Evolutionary conservation across 2,329 filamentous ascomycete genomes (phyloP).

Genomic region (Botrytis squamosa): DNA sequence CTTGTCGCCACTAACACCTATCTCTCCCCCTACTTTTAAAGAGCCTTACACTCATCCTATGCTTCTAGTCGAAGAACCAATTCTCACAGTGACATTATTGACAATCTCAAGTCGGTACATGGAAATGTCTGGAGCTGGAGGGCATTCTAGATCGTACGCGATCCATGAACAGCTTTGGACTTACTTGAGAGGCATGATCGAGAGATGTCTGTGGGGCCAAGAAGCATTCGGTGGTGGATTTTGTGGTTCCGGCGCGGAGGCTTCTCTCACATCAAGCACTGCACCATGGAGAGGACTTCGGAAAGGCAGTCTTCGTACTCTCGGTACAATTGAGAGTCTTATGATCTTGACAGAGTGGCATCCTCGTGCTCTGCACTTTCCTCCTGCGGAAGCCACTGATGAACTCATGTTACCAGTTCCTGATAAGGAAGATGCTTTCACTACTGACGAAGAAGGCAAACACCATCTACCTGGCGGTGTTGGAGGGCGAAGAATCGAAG

Average conservation of each 20-base stretch:
- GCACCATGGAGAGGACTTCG: slow-evolving; percentile 68
- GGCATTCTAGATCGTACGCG: slow-evolving; percentile 78
- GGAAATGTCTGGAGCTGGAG: slow-evolving; percentile 74
- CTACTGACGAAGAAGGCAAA: slow-evolving; percentile 46
- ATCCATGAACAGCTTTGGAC: slow-evolving; percentile 97
- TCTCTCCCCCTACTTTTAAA: slow-evolving; percentile 87
- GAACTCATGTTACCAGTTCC: slow-evolving; percentile 65
- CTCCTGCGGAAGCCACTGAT: slow-evolving; percentile 72
- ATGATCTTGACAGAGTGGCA: slow-evolving; percentile 98
- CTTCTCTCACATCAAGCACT: slow-evolving; percentile 63
- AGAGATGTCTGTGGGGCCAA: slow-evolving; percentile 91
- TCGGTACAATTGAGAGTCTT: slow-evolving; percentile 92
- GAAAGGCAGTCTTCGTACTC: slow-evolving; percentile 78
- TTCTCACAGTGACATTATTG: slow-evolving; percentile 85
- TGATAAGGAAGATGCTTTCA: slow-evolving; percentile 45
- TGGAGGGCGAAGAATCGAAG: slow-evolving; percentile 82
- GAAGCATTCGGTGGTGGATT: slow-evolving; percentile 92
- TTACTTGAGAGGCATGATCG: slow-evolving; percentile 91
- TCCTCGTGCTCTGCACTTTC: slow-evolving; percentile 90
- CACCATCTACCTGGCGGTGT: slow-evolving; percentile 52
- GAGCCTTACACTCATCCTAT: slow-evolving; percentile 76
- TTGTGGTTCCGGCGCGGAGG: slow-evolving; percentile 65
- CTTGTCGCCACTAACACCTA: slow-evolving; percentile 87
- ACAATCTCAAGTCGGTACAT: slow-evolving; percentile 89
- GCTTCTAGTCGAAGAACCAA: slow-evolving; percentile 85